Conservation (phyloP, 2,329 filamentous ascomycete genomes). For the Pseudopyricularia javanii region DNA sequence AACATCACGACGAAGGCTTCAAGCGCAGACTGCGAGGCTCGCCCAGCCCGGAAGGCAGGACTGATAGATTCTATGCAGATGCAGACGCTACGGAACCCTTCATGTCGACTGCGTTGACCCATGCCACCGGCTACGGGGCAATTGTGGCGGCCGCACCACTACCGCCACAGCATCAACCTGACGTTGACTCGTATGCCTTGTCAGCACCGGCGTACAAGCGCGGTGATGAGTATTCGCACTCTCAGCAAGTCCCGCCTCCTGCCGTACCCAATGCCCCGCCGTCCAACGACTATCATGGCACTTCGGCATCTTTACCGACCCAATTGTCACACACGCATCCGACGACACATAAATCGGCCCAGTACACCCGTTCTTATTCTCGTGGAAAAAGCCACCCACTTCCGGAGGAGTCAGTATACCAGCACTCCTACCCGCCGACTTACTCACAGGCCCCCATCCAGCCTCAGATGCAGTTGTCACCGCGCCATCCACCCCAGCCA, state of each 20-base stretch:
- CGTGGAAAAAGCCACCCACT: neutral
- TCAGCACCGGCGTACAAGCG: neutral
- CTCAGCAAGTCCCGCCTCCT: neutral
- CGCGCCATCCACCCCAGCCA: neutral
- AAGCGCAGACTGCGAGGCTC: neutral
- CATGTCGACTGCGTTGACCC: neutral
- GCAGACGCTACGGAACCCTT: neutral
- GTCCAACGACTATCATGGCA: neutral
- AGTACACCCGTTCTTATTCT: neutral
- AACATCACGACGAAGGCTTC: neutral
- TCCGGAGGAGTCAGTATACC: neutral
- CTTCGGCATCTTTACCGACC: neutral
- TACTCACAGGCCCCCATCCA: neutral
- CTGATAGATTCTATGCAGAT: neutral
- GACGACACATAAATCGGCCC: neutral
- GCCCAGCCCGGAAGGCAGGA: neutral
- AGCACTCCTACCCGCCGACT: neutral
- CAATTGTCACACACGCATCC: neutral
- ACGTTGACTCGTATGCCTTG: neutral
- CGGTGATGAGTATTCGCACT: neutral
- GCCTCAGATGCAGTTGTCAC: neutral
- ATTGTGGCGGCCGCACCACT: neutral
- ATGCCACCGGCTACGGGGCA: neutral
- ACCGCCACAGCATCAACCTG: neutral
- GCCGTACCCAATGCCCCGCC: neutral